Conservation (phyloP, 805 yeast genomes). For the Candida dendrica region DNA sequence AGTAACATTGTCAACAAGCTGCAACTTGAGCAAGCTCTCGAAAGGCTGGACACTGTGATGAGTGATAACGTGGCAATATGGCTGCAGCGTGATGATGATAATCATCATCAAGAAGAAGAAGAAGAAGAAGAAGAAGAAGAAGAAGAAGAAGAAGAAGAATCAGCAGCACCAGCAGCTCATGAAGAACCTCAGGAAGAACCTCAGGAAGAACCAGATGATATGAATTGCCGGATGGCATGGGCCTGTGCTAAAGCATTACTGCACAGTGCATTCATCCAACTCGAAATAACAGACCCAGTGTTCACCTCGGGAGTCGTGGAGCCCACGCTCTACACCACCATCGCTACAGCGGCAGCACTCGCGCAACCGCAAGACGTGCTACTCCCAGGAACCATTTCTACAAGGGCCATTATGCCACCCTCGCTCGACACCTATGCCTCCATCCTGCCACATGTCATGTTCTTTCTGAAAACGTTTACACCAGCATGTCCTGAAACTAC, state of each 20-base stretch:
- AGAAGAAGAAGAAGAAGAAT: too few species aligned
- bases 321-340: background rate
- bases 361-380: background rate
- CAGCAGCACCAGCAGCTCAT: too few species aligned
- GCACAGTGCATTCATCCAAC: background rate
- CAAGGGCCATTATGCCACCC: too few species aligned
- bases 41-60: too few species aligned
- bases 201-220: too few species aligned
- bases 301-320: background rate
- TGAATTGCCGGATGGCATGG: constrained; percentile 1
- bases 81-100: too few species aligned
- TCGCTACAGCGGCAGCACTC: constrained; percentile 1
- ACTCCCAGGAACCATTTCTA: background rate
- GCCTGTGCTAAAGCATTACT: background rate
- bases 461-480: background rate
- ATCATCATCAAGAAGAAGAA: too few species aligned
- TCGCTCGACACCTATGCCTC: background rate
- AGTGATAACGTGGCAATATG: too few species aligned
- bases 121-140: too few species aligned
- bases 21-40: too few species aligned
- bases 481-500: background rate
- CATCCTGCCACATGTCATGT: background rate
- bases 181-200: too few species aligned
- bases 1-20: background rate
- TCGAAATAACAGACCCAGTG: background rate